These are phyloP conservation scores for Lentinula sp. DNA, from an alignment of 768 basidiomycete genomes.

Conservation along the genomic window DNA sequence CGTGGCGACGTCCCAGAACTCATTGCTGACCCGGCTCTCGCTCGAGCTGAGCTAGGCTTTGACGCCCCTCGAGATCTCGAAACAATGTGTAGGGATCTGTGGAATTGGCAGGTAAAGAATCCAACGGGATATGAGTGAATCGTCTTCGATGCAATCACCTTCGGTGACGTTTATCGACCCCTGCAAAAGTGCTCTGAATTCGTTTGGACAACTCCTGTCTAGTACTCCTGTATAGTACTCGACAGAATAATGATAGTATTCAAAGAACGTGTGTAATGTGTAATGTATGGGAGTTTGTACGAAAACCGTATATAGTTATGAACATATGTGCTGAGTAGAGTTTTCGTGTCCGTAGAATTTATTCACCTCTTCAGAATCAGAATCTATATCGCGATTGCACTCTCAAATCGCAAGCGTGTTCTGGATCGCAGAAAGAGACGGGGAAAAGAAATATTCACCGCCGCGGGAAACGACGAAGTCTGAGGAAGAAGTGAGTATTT, in stretches of 20 bases:
- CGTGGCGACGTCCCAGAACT: constrained; percentile 95
- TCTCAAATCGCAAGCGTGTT: neutral
- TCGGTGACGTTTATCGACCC: no score
- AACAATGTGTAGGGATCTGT: constrained; percentile 93
- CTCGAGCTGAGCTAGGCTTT: constrained; percentile 92
- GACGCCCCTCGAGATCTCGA: constrained; percentile 74
- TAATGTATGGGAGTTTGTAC: no score
- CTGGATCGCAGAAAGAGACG: constrained; percentile 19
- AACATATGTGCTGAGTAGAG: no score
- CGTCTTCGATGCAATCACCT: neutral
- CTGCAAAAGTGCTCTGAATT: no score
- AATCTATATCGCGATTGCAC: no score
- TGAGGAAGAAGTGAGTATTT: neutral
- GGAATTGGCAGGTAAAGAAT: constrained; percentile 98
- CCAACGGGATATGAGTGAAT: constrained; percentile 59
- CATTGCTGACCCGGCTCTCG: constrained; percentile 88
- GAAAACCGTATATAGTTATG: no score
- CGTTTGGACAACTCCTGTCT: no score
- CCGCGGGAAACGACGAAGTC: constrained; percentile 20
- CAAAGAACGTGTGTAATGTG: no score
- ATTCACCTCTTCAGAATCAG: no score
- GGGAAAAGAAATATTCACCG: constrained; percentile 25
- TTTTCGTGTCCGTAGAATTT: no score
- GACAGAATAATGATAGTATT: no score
- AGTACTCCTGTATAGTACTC: no score